Evolutionary conservation across 78 protist genomes (phyloP).

Genomic region (Guillardia theta): DNA sequence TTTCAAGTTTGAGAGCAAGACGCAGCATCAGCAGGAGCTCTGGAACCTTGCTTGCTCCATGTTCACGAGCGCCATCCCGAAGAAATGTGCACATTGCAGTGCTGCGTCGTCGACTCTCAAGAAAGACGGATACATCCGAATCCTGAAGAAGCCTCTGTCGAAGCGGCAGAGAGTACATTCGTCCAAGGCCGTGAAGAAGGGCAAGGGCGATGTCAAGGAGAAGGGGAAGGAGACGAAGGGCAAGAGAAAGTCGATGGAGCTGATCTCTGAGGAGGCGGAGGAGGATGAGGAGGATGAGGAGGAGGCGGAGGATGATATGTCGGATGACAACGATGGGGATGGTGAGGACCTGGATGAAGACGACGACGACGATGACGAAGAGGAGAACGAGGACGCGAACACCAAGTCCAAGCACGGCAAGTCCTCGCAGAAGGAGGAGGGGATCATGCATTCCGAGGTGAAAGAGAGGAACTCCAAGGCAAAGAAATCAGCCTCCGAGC

Average conservation of each 20-base stretch:
- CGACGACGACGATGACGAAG: neutral
- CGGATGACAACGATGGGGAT: neutral
- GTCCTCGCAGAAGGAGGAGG: neutral
- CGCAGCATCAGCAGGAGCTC: neutral
- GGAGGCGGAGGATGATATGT: neutral
- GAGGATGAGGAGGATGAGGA: neutral
- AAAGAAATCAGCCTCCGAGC: neutral
- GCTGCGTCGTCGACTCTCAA: neutral
- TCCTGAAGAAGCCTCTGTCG: neutral
- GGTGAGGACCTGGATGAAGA: neutral
- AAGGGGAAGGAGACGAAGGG: neutral
- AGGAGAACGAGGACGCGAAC: neutral
- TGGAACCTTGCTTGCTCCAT: neutral
- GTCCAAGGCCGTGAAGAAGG: no score
- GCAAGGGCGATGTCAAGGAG: no score
- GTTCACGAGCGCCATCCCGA: neutral
- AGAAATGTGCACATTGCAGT: neutral
- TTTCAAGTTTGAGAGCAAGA: neutral
- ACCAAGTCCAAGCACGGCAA: no score
- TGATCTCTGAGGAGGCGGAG: neutral
- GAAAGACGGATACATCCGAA: constrained; percentile 5
- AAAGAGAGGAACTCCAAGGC: no score
- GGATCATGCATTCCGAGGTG: neutral
- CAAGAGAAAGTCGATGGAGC: neutral
- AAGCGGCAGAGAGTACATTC: neutral